Conservation (phyloP, 2,329 filamentous ascomycete genomes). For the Microdochium bolleyi region DNA sequence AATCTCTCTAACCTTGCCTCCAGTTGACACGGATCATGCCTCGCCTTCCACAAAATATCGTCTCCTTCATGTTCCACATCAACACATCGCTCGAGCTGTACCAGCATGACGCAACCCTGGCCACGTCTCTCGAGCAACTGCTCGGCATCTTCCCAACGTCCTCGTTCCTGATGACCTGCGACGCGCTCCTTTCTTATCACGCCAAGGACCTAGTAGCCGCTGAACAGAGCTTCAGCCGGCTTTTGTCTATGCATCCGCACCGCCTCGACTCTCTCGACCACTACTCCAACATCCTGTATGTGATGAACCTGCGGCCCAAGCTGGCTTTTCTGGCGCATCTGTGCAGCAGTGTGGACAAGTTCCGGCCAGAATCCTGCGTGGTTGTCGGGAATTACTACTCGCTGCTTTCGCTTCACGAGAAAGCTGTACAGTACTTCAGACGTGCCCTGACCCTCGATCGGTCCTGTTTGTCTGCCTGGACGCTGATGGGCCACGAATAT, state of each 20-base stretch:
- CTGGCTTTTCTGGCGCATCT: slow-evolving; percentile 88
- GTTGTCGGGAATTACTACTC: slow-evolving; percentile 98
- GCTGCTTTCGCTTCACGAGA: slow-evolving; percentile 88
- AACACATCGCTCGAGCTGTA: slow-evolving; percentile 89
- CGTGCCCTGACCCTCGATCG: slow-evolving; percentile 85
- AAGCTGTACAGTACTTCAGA: slow-evolving; percentile 96
- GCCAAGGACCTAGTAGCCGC: slow-evolving; percentile 69
- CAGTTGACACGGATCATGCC: slow-evolving; percentile 65
- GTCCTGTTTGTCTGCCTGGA: slow-evolving; percentile 91
- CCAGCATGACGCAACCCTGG: slow-evolving; percentile 69
- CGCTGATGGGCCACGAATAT: slow-evolving; percentile 97
- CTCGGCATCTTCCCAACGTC: slow-evolving; percentile 79
- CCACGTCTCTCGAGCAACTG: slow-evolving; percentile 68
- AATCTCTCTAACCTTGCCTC: slow-evolving; percentile 14
- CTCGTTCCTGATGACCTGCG: slow-evolving; percentile 83
- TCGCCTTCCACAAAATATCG: slow-evolving; percentile 79
- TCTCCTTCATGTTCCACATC: slow-evolving; percentile 90
- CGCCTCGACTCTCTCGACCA: slow-evolving; percentile 86
- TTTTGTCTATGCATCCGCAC: slow-evolving; percentile 67
- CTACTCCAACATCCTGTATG: slow-evolving; percentile 96
- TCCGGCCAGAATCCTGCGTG: slow-evolving; percentile 92
- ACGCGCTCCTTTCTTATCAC: slow-evolving; percentile 83
- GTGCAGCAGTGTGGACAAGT: slow-evolving; percentile 87
- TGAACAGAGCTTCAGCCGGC: slow-evolving; percentile 64
- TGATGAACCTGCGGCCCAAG: slow-evolving; percentile 80